Percentiles rank a stretch among this genome's conserved stretches.
phyloP scores from a whole-genome alignment of 2,329 filamentous ascomycete genomes.

The Neoarthrinium moseri region DNA sequence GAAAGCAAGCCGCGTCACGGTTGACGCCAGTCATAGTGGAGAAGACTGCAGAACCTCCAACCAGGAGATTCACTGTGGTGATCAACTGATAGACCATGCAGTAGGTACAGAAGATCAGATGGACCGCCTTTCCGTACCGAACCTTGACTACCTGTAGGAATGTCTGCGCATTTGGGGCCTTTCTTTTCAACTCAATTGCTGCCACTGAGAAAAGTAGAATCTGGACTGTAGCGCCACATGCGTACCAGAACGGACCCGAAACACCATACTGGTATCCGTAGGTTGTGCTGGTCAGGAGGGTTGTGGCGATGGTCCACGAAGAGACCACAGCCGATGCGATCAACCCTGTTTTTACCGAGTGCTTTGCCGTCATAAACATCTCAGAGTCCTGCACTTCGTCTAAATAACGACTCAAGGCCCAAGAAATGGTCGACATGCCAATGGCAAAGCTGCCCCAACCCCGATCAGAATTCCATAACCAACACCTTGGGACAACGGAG shows the following conservation, averaged over 20 bases:
- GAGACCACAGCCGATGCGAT: constrained; percentile 84
- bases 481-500: constrained; percentile 53
- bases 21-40: constrained; percentile 68
- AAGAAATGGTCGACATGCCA: constrained; percentile 70
- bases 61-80: constrained; percentile 83
- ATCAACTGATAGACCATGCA: constrained; percentile 80
- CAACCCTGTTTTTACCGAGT: constrained; percentile 82
- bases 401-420: constrained; percentile 53
- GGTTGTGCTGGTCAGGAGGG: constrained; percentile 70
- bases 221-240: constrained; percentile 71
- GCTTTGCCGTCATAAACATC: constrained; percentile 84
- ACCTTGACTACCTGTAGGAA: constrained; percentile 81
- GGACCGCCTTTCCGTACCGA: constrained; percentile 62
- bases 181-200: constrained; percentile 81
- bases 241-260: constrained; percentile 60
- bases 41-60: constrained; percentile 75
- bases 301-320: constrained; percentile 89
- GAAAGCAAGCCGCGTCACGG: constrained; percentile 77
- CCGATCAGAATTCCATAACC: constrained; percentile 77
- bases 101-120: constrained; percentile 71
- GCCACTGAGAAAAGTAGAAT: constrained; percentile 85
- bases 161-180: constrained; percentile 79
- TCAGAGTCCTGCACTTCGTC: constrained; percentile 79
- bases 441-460: constrained; percentile 70
- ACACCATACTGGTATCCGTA: constrained; percentile 77